phyloP scores from a whole-genome alignment of 768 basidiomycete genomes.

The Candolleomyces eurysporus region DNA sequence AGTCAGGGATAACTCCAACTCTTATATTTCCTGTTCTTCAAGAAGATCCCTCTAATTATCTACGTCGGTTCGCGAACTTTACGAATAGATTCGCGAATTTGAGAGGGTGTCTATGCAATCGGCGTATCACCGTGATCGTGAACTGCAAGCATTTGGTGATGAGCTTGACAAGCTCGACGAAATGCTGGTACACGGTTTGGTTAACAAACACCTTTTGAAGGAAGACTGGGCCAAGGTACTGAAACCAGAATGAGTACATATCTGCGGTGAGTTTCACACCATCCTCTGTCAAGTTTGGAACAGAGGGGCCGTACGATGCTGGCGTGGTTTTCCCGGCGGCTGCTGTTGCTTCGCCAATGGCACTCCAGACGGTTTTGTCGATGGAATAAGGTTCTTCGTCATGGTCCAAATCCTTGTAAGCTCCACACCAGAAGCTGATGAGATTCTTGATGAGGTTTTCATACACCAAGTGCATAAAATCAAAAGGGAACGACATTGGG shows the following conservation, averaged over 20 bases:
- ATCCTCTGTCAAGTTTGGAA: slow-evolving; percentile 23
- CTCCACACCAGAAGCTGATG: slow-evolving; percentile 30
- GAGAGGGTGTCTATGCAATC: too few species aligned
- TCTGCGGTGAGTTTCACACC: slow-evolving; percentile 30
- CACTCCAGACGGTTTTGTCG: slow-evolving; percentile 34
- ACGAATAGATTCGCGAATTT: too few species aligned
- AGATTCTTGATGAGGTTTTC: slow-evolving; percentile 43
- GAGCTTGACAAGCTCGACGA: slow-evolving; percentile 35
- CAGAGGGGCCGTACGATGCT: slow-evolving; percentile 30
- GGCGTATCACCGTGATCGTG: too few species aligned
- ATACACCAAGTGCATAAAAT: slow-evolving; percentile 49
- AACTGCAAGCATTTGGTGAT: slow-evolving; percentile 36
- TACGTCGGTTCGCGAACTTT: too few species aligned
- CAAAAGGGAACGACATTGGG: slow-evolving; percentile 40
- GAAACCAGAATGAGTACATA: slow-evolving; percentile 36
- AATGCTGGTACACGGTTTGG: slow-evolving; percentile 39
- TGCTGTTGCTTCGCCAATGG: slow-evolving; percentile 31
- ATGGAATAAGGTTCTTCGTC: slow-evolving; percentile 28
- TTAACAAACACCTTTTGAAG: slow-evolving; percentile 29
- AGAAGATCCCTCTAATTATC: too few species aligned
- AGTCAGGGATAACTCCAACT: too few species aligned
- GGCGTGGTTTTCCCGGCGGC: slow-evolving; percentile 36
- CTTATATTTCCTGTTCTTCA: too few species aligned
- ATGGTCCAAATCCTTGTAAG: slow-evolving; percentile 33
- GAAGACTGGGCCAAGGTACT: slow-evolving; percentile 37